phyloP scores from a whole-genome alignment of 2,329 filamentous ascomycete genomes.

The Calonectria montana region DNA sequence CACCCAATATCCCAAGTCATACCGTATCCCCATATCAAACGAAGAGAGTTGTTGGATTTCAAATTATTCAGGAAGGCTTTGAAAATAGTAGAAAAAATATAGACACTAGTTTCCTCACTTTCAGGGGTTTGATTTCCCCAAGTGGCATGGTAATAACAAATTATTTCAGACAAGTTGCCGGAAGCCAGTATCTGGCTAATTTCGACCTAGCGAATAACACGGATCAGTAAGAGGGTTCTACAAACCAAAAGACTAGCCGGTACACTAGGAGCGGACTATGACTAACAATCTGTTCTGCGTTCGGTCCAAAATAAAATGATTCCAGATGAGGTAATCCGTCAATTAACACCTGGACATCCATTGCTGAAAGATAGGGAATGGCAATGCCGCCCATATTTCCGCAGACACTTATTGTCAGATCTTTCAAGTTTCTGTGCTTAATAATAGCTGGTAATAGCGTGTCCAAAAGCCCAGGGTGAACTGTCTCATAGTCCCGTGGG shows the following conservation, averaged over 20 bases:
- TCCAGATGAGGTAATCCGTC: constrained; percentile 20
- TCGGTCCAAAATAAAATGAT: constrained; percentile 24
- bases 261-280: background rate
- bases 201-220: background rate
- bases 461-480: constrained; percentile 15
- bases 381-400: background rate
- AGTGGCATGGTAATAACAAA: background rate
- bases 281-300: constrained; percentile 19
- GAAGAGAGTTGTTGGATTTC: constrained; percentile 9
- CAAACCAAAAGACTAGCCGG: background rate
- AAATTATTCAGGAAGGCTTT: background rate
- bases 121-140: background rate
- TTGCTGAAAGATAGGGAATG: constrained; percentile 24
- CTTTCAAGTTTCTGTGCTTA: constrained; percentile 27
- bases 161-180: constrained; percentile 18
- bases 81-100: constrained; percentile 5
- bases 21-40: background rate
- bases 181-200: constrained; percentile 22
- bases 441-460: constrained; percentile 28
- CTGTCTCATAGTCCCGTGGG: background rate
- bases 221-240: background rate
- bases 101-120: no score
- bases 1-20: constrained; percentile 24
- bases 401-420: constrained; percentile 10
- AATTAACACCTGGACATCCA: constrained; percentile 20